These are phyloP conservation scores for Hordeum marinum DNA, from an alignment of 176 grass and related monocot genomes.

Conservation along the genomic window DNA sequence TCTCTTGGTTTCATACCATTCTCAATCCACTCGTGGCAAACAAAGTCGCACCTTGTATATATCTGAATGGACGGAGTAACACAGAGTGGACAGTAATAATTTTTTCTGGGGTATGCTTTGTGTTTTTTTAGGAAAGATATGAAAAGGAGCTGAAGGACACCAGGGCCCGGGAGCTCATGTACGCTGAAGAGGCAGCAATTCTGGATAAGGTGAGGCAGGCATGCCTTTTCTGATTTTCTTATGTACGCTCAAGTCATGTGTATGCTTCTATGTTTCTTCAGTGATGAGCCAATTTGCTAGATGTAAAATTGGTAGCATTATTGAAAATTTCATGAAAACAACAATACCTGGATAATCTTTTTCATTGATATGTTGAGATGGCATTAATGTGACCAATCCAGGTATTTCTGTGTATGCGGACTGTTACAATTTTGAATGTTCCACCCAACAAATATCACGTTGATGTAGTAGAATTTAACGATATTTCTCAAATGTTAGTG, in stretches of 20 bases:
- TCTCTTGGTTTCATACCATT: slow-evolving; percentile 1
- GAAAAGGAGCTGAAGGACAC: slow-evolving; percentile 93
- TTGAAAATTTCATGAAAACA: neutral
- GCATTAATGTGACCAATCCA: neutral
- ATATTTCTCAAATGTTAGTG: slow-evolving; percentile 1
- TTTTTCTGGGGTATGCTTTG: slow-evolving; percentile 26
- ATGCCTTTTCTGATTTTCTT: slow-evolving; percentile 3
- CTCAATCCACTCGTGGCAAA: neutral
- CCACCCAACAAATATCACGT: neutral
- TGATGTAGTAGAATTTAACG: neutral
- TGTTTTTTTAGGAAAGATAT: slow-evolving; percentile 71
- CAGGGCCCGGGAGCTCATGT: slow-evolving; percentile 72
- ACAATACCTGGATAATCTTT: neutral
- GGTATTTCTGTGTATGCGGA: neutral
- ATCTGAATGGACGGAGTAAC: neutral
- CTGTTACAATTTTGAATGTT: neutral
- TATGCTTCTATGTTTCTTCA: neutral
- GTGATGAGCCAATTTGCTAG: slow-evolving; percentile 16
- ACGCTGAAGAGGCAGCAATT: slow-evolving; percentile 86
- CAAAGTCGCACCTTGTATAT: neutral
- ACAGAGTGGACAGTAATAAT: neutral
- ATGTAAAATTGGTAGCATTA: neutral
- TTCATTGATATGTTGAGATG: neutral
- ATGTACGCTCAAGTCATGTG: neutral
- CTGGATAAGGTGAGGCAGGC: slow-evolving; percentile 52